These are phyloP conservation scores for Globisporangium heterothallicum DNA, from an alignment of 352 stramenopile genomes.

Conservation along the genomic window DNA sequence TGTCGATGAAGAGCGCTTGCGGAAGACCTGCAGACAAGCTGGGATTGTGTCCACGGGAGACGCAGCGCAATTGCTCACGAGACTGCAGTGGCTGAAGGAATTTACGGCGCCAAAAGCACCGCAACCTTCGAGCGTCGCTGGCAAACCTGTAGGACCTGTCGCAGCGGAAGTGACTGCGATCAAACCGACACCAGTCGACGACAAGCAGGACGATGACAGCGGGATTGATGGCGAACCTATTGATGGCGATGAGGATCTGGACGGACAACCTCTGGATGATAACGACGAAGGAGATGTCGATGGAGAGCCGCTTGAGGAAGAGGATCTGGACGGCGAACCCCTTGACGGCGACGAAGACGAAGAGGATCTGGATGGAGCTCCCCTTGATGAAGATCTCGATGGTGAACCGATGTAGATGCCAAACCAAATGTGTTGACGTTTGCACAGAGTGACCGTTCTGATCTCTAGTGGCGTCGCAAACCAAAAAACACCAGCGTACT, in stretches of 20 bases:
- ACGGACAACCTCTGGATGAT: conserved; percentile 10
- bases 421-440: background rate
- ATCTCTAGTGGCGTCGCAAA: too few relatives aligned
- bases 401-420: conserved; percentile 29
- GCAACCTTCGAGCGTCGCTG: background rate
- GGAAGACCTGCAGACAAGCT: conserved; percentile 60
- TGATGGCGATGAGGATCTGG: conserved; percentile 14
- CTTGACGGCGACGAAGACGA: conserved; percentile 21
- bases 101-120: conserved; percentile 46
- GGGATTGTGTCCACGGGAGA: conserved; percentile 52
- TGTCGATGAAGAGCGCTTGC: conserved; percentile 46
- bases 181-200: conserved; percentile 1
- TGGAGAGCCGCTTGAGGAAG: conserved; percentile 31
- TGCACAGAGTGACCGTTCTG: too few relatives aligned
- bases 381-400: conserved; percentile 32
- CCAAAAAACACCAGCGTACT: too few relatives aligned
- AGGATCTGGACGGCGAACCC: conserved; percentile 22
- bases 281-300: conserved; percentile 27
- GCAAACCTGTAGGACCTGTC: background rate
- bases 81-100: conserved; percentile 64
- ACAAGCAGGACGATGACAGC: conserved; percentile 15
- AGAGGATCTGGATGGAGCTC: conserved; percentile 26
- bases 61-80: conserved; percentile 30
- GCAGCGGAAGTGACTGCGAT: conserved; percentile 5
- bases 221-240: conserved; percentile 35